Percentiles rank a stretch among this genome's conserved stretches.
Evolutionary conservation across 257 asterid genomes (phyloP).

Genomic region (Craterostigma plantagineum): DNA sequence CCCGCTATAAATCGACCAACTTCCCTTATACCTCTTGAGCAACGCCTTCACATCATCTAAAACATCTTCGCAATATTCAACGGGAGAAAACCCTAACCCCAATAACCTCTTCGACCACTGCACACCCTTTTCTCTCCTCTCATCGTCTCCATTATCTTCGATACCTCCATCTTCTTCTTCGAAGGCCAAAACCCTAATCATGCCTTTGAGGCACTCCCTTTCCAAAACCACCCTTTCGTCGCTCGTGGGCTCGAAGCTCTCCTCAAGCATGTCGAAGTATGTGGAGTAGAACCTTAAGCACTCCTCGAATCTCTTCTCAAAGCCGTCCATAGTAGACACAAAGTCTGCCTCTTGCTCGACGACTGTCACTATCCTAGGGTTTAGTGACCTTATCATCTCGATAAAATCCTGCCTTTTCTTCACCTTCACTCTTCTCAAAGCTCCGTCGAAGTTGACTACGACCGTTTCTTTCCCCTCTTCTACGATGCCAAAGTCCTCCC

Average conservation of each 20-base stretch:
- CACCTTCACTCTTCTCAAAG: conserved; percentile 19
- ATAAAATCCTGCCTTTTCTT: conserved; percentile 21
- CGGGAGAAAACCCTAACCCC: conserved; percentile 19
- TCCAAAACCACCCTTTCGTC: conserved; percentile 63
- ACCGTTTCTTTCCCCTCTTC: conserved; percentile 54
- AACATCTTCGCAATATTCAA: conserved; percentile 50
- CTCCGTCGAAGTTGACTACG: conserved; percentile 42
- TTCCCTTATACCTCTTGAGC: conserved; percentile 48
- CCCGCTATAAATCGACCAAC: conserved; percentile 43
- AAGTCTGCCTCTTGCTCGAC: conserved; percentile 86
- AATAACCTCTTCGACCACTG: conserved; percentile 58
- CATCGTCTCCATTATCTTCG: conserved; percentile 22
- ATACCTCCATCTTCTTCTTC: conserved; percentile 22
- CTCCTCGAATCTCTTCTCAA: conserved; percentile 52
- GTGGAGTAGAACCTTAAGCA: conserved; percentile 55
- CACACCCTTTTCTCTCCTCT: conserved; percentile 50
- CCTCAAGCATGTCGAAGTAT: conserved; percentile 70
- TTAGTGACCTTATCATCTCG: conserved; percentile 20
- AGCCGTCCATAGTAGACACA: conserved; percentile 20
- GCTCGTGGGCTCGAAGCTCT: conserved; percentile 52
- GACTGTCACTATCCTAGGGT: conserved; percentile 47
- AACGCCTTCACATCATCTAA: conserved; percentile 58
- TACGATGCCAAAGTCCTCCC: conserved; percentile 33
- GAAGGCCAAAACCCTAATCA: conserved; percentile 68
- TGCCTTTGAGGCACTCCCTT: conserved; percentile 55